phyloP scores from a whole-genome alignment of 2,329 filamentous ascomycete species.

The Fusarium burgessii region DNA sequence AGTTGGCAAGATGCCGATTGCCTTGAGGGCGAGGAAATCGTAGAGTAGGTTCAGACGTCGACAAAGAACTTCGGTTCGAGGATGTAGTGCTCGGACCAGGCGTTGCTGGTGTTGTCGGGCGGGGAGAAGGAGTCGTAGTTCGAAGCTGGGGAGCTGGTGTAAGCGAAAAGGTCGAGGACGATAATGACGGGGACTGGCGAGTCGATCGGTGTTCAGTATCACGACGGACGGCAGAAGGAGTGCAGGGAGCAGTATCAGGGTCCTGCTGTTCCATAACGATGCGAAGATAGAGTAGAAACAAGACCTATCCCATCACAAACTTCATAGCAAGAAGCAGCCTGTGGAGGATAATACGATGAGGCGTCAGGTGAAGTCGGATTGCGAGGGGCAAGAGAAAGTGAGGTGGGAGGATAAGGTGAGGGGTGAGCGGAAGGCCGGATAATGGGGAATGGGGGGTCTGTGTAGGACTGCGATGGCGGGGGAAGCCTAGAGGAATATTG shows the following conservation, averaged over 20 bases:
- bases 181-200: conserved; percentile 38
- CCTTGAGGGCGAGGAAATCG: conserved; percentile 69
- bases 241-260: conserved; percentile 43
- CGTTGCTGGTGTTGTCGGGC: conserved; percentile 35
- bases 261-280: conserved; percentile 67
- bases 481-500: conserved; percentile 13
- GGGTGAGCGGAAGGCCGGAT: conserved; percentile 46
- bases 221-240: conserved; percentile 45
- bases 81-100: conserved; percentile 3
- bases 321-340: conserved; percentile 40
- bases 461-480: conserved; percentile 35
- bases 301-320: conserved; percentile 46
- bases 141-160: conserved; percentile 38
- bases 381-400: conserved; percentile 42
- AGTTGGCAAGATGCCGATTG: conserved; percentile 67
- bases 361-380: conserved; percentile 40
- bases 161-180: conserved; percentile 38
- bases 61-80: conserved; percentile 42
- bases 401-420: conserved; percentile 38
- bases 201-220: conserved; percentile 49
- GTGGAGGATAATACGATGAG: conserved; percentile 37
- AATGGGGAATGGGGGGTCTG: conserved; percentile 43
- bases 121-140: conserved; percentile 28
- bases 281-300: conserved; percentile 49
- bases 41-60: conserved; percentile 62